Evolutionary conservation across 495 filamentous ascomycete species (phyloP).

Genomic region (Lasiosphaeria miniovina): DNA sequence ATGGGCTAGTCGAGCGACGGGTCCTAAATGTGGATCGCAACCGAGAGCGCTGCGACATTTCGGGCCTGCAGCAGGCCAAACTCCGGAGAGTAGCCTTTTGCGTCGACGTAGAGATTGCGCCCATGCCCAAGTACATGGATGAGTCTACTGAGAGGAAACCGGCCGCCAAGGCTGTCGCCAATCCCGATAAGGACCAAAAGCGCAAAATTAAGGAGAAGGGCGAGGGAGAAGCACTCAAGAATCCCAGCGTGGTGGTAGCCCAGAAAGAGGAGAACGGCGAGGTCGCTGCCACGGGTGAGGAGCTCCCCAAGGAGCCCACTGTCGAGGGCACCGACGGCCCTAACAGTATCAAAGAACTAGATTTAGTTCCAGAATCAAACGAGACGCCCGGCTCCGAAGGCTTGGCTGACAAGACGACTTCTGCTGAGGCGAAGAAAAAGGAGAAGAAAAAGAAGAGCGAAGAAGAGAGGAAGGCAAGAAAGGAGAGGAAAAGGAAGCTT

Average conservation of each 20-base stretch:
- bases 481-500: slow-evolving; percentile 73
- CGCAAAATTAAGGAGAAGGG: slow-evolving; percentile 65
- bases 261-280: slow-evolving; percentile 49
- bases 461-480: slow-evolving; percentile 79
- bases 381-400: slow-evolving; percentile 31
- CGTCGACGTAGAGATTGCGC: slow-evolving; percentile 94
- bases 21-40: slow-evolving; percentile 82
- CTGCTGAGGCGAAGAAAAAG: slow-evolving; percentile 55
- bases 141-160: slow-evolving; percentile 27
- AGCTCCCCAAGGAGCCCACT: slow-evolving; percentile 30
- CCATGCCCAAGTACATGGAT: slow-evolving; percentile 53
- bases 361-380: slow-evolving; percentile 13
- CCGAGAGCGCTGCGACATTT: slow-evolving; percentile 73
- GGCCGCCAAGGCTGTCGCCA: slow-evolving; percentile 36
- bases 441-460: slow-evolving; percentile 92
- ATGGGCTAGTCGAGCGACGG: slow-evolving; percentile 65
- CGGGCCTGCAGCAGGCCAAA: slow-evolving; percentile 76
- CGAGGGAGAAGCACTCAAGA: slow-evolving; percentile 66
- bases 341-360: neutral
- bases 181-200: slow-evolving; percentile 55
- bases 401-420: slow-evolving; percentile 11
- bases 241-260: slow-evolving; percentile 52
- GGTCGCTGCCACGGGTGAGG: slow-evolving; percentile 45
- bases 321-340: slow-evolving; percentile 23
- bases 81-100: slow-evolving; percentile 87